Base-by-base conservation (phyloP, 306 rosid species). In the Casuarina equisetifolia region DNA sequence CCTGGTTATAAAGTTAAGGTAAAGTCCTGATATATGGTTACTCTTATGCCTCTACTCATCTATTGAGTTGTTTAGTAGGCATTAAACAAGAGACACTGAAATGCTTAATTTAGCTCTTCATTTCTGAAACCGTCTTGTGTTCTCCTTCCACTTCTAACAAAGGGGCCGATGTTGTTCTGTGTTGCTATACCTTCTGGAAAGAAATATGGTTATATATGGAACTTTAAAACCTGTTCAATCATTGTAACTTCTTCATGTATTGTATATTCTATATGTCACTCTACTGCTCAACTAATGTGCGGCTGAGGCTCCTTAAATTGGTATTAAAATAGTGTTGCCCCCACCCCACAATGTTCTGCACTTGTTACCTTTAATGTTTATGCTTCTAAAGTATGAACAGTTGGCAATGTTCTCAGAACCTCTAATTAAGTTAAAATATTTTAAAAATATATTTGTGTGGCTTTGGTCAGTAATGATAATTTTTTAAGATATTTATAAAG, bases 1-100 rank as follows among this genome's bases (percentile, higher is more conserved):
- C 93, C 97, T 78, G 81, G 76, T 72, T 95, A 88, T 82, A 73
- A 92, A 81, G 78, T 95, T 43, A 91, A 91, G 97, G 98, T 92
- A 83, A 71, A 49, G 48, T 53, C 16, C 36, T 10, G 25, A 36
- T 12, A 10, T 12, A 13, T 25, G 12, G 36, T 70, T 48, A 6
- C 11, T 48, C 40, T 70, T 25, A 48, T 48, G 5, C 58, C n/a
- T 15, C 19, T 70, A 20, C 58, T 70, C 25, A 64, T 64, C 48
- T 64, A 17, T 39, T 67, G 9, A 58, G 42, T 42, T n/a, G n/a
- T 17, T 17, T 40, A 17, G 49, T 67, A 36, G 66, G 53, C 19
- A 40, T 52, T 19, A 12, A 8, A 17, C 71, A 42, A n/a, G 50
- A 67, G 40, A 42, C n/a, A 43, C 36, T 17, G n/a, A n/a, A 67